Percentiles rank a stretch among this genome's conserved stretches.
These are phyloP conservation scores for Solanum hybrid DNA, from an alignment of 305 asterid genomes.

Conservation along the genomic window DNA sequence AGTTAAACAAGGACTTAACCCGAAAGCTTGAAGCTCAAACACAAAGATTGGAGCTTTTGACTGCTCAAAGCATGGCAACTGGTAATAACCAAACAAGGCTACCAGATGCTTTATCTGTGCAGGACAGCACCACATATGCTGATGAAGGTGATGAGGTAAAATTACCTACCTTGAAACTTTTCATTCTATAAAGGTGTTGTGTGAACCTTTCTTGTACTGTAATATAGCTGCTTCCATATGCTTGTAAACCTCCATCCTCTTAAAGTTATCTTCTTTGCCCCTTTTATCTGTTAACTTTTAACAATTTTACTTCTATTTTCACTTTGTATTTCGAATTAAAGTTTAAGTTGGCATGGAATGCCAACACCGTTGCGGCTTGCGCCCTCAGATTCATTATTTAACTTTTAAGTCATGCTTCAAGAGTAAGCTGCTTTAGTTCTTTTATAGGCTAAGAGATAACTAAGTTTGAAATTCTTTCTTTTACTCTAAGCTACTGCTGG, in stretches of 20 bases:
- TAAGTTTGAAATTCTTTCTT: neutral
- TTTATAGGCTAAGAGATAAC: neutral
- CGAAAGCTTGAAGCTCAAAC: conserved; percentile 94
- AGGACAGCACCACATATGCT: conserved; percentile 52
- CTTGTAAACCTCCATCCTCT: neutral
- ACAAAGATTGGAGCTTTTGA: conserved; percentile 89
- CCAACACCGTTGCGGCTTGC: neutral
- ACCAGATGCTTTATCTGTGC: conserved; percentile 31
- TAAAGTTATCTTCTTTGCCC: neutral
- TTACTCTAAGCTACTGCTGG: neutral
- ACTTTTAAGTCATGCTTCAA: neutral
- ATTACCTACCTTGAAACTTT: neutral
- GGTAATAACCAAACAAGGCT: conserved; percentile 50
- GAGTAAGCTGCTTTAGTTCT: neutral
- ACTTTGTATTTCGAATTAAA: neutral
- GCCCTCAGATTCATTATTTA: neutral
- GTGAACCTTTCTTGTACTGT: neutral
- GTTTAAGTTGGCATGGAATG: neutral
- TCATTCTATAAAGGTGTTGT: neutral
- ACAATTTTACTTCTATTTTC: neutral
- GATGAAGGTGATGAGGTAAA: conserved; percentile 99
- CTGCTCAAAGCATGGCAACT: conserved; percentile 74
- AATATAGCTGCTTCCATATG: neutral
- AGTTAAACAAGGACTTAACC: conserved; percentile 70
- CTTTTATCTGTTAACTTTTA: neutral